Evolutionary conservation across 2,329 filamentous ascomycete genomes (phyloP), one percentile per base, ranked within the genome.

Genomic region (Stemphylium vesicarium): DNA sequence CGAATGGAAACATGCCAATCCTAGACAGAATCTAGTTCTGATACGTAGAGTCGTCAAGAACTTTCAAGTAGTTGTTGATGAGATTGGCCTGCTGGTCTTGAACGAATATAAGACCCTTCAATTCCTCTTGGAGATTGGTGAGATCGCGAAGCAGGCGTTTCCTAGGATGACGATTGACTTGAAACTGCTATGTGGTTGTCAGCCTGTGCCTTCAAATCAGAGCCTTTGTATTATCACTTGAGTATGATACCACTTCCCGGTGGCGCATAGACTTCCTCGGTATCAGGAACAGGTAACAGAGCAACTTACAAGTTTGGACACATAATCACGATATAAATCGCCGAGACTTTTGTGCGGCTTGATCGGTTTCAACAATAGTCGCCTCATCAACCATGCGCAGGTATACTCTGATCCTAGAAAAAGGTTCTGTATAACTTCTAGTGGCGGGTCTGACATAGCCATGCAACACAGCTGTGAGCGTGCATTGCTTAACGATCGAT

Each of bases 91-190:
- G 72, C 66, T 66, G 70, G 0, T 35, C 35, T 40, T 66, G 74
- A 12, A 75, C 57, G 45, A 53, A 40, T 1, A 47, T 15, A 3
- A 75, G 62, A 20, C 68, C 57, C 2, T 56, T 41, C 0, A 74
- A 43, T 33, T 75, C 70, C 51, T 75, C 72, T 56, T 72, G 68
- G 0, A 74, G 57, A 0, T 72, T 57, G n/a, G 73, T 74, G 46
- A 74, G 68, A 8, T 65, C 62, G 26, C 70, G 72, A 2, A 74
- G 57, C 2, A 75, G 63, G 3, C 71, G 64, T 53, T 74, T 75
- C 18, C 65, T 59, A 4, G 71, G 69, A 8, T 65, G 63, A 37
- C 72, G 65, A 20, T 73, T 74, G 33, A 74, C 69, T 68, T 72
- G 64, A 36, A 74, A 74, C 70, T 72, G 69, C 70, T 72, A 22